Percentiles rank a stretch among this genome's conserved stretches.
phyloP scores from a whole-genome alignment of 139 green algal species.

The Ulvella scutata region DNA sequence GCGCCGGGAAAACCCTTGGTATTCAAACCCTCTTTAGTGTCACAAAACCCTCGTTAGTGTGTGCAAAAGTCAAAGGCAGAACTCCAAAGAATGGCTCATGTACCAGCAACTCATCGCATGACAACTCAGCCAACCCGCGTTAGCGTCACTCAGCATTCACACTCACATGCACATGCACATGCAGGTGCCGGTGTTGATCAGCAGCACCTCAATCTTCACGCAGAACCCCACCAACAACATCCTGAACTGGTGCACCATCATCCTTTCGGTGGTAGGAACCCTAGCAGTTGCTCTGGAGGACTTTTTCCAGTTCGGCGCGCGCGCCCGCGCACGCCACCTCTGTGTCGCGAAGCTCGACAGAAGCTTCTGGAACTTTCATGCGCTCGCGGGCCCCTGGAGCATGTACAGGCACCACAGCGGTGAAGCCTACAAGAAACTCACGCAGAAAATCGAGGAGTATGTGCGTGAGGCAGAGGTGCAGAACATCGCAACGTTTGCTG shows the following conservation, averaged over 20 bases:
- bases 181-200: not conserved
- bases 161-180: too few relatives aligned
- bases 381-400: not conserved
- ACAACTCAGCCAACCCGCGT: too few relatives aligned
- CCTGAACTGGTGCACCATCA: not conserved
- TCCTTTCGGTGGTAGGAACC: not conserved
- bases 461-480: not conserved
- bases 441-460: not conserved
- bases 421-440: not conserved
- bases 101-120: too few relatives aligned
- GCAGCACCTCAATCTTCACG: conserved; percentile 2
- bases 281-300: not conserved
- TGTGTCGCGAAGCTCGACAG: not conserved
- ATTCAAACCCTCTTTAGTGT: too few relatives aligned
- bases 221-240: not conserved
- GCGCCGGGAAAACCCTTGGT: too few relatives aligned
- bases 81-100: too few relatives aligned
- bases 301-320: not conserved
- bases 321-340: not conserved
- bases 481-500: not conserved
- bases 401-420: not conserved
- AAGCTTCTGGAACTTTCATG: not conserved
- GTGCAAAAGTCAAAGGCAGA: too few relatives aligned
- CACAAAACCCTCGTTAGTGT: too few relatives aligned
- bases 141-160: too few relatives aligned